Base-by-base conservation (phyloP, 2,329 filamentous ascomycete genomes). In the Rhynchosporium agropyri region DNA sequence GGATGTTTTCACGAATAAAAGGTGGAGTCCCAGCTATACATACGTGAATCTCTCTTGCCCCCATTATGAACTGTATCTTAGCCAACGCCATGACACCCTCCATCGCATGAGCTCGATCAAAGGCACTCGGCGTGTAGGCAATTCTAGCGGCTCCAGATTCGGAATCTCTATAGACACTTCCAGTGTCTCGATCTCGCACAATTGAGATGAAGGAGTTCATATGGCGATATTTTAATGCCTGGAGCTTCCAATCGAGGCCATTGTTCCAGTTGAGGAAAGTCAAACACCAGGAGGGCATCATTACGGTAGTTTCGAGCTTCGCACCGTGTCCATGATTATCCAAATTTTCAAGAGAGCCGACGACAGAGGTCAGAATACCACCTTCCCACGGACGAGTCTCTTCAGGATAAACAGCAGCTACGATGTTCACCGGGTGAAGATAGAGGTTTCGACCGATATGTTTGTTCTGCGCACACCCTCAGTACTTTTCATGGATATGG, bases 361-460 rank as follows among this genome's bases (percentile, higher is more conserved):
- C 87, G 28, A 92, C 86, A 3, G 85, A 84, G 0, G 92, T 96
- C 63, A 97, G 84, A 69, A 92, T 92, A 3, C 86, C 83, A 12
- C 78, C 80, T 73, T 87, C 85, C 87, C 87, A 90, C 0, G 86
- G 85, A 15, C 80, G 83, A 31, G 87, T 81, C 26, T 89, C 86
- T 63, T 91, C 80, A 29, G 88, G 80, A 74, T 89, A 91, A 26
- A 86, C 79, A 3, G 83, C 89, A 4, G 75, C 74, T 13, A 86
- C 70, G 9, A 79, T 73, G 71, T 80, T 81, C 71, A 86, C 87
- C 2, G 92, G 93, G 72, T 97, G 93, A 0, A 96, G 75, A 70
- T 93, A 81, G 5, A 97, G 83, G 70, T 97, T 90, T 8, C 82
- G 83, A n/a, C 93, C 93, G 65, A 96, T 88, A 58, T 96, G 87